Evolutionary conservation across 2,329 filamentous ascomycete species (phyloP), one percentile per base, ranked within the genome.

Genomic region (Dactylonectria macrodidyma): DNA sequence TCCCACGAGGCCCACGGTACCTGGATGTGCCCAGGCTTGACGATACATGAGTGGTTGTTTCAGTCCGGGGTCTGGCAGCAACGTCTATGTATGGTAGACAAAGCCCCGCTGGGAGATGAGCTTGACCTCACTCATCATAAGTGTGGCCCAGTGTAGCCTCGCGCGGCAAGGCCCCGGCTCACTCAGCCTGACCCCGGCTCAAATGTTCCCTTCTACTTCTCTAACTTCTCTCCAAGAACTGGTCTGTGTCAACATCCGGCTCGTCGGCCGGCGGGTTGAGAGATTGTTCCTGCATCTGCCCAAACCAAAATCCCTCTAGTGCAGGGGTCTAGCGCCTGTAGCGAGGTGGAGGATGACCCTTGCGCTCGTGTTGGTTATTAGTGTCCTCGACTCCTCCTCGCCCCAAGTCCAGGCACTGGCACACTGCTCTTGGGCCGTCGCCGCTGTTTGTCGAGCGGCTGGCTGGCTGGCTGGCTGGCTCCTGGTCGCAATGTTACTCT

Each of bases 281-380:
- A 75, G 70, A 78, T 78, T 78, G 78, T 78, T 78, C 78, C 76
- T 78, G 77, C 76, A 69, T 79, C 74, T 76, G 69, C 63, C 24
- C 65, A 72, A 51, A 48, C 67, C 65, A 67, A 59, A 76, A 74
- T 72, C 71, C 67, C 59, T 67, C 68, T 76, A 73, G 74, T 61
- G 65, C 54, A 52, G 54, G 68, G 68, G 67, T 61, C 68, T 75
- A 58, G 70, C 68, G 62, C 68, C 63, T 76, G 56, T 44, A 33
- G 26, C 34, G 24, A 22, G 50, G 59, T 66, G 54, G 68, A 58
- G 48, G 50, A 24, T 52, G 14, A 36, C 54, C 66, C 61, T 56
- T 63, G 63, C 62, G 55, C 61, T 71, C 60, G 52, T 68, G 58
- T 69, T 72, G 67, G 69, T 69, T 65, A 16, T 65, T 72, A 70